Percentiles rank a stretch among this genome's conserved stretches.
phyloP scores from a whole-genome alignment of 306 rosid genomes.

The Cajanus cajan region DNA sequence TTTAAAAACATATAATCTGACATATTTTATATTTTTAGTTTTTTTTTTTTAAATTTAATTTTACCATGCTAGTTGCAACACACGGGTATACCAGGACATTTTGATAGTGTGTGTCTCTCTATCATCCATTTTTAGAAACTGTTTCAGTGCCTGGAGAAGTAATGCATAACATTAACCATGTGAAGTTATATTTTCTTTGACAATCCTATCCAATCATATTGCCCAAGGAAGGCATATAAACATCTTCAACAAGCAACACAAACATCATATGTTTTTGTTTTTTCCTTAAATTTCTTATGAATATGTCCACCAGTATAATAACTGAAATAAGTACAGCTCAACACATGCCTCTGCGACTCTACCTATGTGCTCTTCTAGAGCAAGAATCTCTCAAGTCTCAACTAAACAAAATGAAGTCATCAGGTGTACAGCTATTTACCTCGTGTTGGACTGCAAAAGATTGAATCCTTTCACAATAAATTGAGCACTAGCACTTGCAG shows the following conservation, averaged over 20 bases:
- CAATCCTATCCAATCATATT: background rate
- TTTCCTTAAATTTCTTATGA: background rate
- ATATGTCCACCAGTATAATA: background rate
- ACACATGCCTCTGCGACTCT: background rate
- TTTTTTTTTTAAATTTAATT: background rate
- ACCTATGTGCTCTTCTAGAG: background rate
- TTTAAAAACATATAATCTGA: background rate
- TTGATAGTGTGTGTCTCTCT: background rate
- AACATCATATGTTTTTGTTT: background rate
- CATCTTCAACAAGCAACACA: background rate
- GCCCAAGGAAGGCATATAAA: background rate
- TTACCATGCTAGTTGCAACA: background rate
- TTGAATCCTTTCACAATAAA: slow-evolving; percentile 81
- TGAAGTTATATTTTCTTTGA: background rate
- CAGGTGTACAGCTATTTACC: slow-evolving; percentile 44
- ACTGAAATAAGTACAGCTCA: background rate
- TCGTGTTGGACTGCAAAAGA: slow-evolving; percentile 53
- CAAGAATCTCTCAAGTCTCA: slow-evolving; percentile 13
- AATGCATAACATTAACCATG: background rate
- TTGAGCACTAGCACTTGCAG: slow-evolving; percentile 52
- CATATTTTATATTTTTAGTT: background rate
- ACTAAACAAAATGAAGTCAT: background rate
- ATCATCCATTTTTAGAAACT: slow-evolving; percentile 20
- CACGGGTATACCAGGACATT: background rate
- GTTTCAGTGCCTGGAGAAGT: background rate